Conservation (phyloP, 225 moss, liverwort and hornwort species). For the Thuidium tamariscinum region DNA sequence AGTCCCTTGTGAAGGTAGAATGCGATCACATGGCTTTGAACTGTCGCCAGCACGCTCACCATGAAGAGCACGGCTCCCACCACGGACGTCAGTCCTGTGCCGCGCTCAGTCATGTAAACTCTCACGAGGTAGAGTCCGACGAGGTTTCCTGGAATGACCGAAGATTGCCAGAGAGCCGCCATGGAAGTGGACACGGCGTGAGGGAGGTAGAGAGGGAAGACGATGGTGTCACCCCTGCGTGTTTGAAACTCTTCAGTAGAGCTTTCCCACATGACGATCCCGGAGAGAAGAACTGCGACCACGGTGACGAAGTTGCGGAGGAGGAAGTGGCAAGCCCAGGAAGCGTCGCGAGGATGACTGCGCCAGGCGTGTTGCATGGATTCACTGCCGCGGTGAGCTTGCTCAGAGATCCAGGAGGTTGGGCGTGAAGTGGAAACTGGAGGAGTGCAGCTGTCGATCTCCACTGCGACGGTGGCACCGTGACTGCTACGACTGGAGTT, state of each 20-base stretch:
- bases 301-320: constrained; percentile 6
- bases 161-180: constrained; percentile 26
- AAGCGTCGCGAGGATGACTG: neutral
- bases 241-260: constrained; percentile 17
- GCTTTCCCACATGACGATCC: constrained; percentile 48
- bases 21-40: constrained; percentile 18
- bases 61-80: neutral
- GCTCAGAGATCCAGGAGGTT: neutral
- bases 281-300: neutral
- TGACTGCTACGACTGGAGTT: neutral
- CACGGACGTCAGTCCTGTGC: neutral
- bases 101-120: constrained; percentile 15
- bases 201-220: constrained; percentile 64
- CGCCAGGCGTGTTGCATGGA: neutral
- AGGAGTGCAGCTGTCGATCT: neutral
- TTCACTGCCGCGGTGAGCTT: neutral
- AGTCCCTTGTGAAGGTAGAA: constrained; percentile 28
- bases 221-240: neutral
- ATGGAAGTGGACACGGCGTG: constrained; percentile 29
- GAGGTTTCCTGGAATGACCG: constrained; percentile 39
- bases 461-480: neutral
- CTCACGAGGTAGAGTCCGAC: constrained; percentile 19
- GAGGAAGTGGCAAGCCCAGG: neutral
- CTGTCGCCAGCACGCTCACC: neutral
- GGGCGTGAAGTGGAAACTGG: neutral